Base-by-base conservation (phyloP, 129 eudicot genomes). In the Pulicaria dysenterica region DNA sequence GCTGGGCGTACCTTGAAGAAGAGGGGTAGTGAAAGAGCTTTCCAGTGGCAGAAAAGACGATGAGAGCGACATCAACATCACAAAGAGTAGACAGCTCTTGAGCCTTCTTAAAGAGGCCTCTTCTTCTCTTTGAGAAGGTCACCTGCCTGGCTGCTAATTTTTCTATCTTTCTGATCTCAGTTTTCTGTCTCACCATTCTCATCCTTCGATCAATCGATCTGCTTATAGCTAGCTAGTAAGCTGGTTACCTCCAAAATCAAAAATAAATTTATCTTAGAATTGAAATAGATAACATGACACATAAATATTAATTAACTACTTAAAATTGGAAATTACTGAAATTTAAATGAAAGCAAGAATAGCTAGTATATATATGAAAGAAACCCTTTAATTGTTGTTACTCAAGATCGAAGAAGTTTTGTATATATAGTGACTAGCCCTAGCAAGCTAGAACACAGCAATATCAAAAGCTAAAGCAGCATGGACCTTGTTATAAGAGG, bases 101-200 rank as follows among this genome's bases (percentile, higher is more conserved):
- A 54, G 84, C 84, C 53, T 74, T 80, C 55, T 80, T 80, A 19
- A 80, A 75, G 43, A 80, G 84, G 37, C 84, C 80, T 49, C 80
- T 60, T 80, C 84, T 80, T 24, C 84, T 59, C 72, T 74, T 80
- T 59, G 84, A 80, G 67, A 80, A 80, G 44, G 80, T 74, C 47
- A 80, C 84, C 58, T 80, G 84, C 56, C 84, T 80, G 67, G 80
- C 75, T 61, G 84, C 74, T 51, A 75, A 70, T 50, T 80, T 80
- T 53, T 80, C 84, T 68, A 80, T 80, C 76, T 70, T 80, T 80
- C 36, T 80, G 6, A 80, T 80, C 72, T 80, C 72, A 53, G 84
- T 80, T 74, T 80, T 80, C 54, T 64, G 80, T 60, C 84, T 74
- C 77, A 67, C 84, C 84, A 68, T 80, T 70, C 64, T 74, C 76